Evolutionary conservation across 177 flowering plant genomes (phyloP), one percentile per base, ranked within the genome.

Genomic region (Vitis hybrid): DNA sequence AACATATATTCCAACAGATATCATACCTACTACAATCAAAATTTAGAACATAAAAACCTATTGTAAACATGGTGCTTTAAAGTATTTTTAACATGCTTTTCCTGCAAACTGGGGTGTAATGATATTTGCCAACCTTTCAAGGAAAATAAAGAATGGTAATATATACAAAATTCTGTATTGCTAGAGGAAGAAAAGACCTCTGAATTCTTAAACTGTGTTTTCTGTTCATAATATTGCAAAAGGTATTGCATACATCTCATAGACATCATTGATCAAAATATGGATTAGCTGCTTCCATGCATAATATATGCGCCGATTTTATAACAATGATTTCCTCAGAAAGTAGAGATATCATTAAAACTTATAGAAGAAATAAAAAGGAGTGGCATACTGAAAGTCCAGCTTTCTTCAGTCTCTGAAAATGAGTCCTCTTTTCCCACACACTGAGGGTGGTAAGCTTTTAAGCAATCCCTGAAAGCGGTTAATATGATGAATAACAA

Each of bases 361-460:
- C 2, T 30, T 10, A 48, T 15, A 4, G 30, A 11, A 63, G 11
- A 56, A 61, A 49, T 26, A 69, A 60, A 59, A 7, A 12, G 45
- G 60, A 64, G 69, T 48, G 23, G 64, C 85, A 77, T 82, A 89
- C 96, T 63, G 63, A 93, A 91, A 55, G 26, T 69, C 90, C 88
- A 91, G 13, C 23, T 75, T 4, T 65, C 70, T 26, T 64, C 73
- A 58, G 74, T 50, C 59, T 78, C 80, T 63, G 79, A 45, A 32
- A 76, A 64, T 0, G 81, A 72, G 7, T 79, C 75, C 59, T 85
- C 89, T 79, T 80, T 81, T 30, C 67, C 82, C 62, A 86, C 86
- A 65, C 96, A 91, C 6, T 71, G 39, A 45, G 84, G 75, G 70
- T 91, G 96, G 77, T 89, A 91, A 60, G 83, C 75, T 78, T 91